These are phyloP conservation scores for Allium cepa DNA, from an alignment of 106 monocot genomes.

Conservation along the genomic window DNA sequence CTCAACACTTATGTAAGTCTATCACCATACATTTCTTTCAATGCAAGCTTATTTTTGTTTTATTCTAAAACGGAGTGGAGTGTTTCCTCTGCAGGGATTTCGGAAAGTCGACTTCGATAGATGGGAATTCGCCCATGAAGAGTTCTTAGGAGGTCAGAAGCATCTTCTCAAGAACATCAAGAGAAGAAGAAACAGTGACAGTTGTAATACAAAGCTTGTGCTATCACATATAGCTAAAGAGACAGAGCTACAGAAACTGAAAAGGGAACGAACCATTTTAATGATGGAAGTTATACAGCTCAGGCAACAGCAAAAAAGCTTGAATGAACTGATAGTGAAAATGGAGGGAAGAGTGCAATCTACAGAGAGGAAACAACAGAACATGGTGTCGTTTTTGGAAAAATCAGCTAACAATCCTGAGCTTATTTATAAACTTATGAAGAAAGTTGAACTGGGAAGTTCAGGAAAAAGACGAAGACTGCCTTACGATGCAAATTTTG, in stretches of 20 bases:
- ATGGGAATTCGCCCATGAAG: constrained; percentile 64
- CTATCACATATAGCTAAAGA: background rate
- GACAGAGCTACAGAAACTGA: constrained; percentile 20
- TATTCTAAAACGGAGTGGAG: background rate
- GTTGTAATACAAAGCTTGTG: background rate
- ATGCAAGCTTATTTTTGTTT: no score
- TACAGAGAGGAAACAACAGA: constrained; percentile 37
- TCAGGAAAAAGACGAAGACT: constrained; percentile 23
- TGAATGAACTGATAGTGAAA: constrained; percentile 21
- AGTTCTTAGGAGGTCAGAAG: constrained; percentile 42
- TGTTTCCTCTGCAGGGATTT: constrained; percentile 45
- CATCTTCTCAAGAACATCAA: constrained; percentile 51
- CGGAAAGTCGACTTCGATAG: constrained; percentile 68
- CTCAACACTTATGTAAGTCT: constrained; percentile 64
- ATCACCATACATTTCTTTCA: background rate
- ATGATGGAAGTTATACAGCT: constrained; percentile 45
- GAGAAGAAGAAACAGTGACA: constrained; percentile 16
- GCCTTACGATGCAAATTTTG: background rate
- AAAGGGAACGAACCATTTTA: constrained; percentile 27
- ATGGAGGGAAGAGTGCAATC: constrained; percentile 38
- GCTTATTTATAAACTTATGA: constrained; percentile 19
- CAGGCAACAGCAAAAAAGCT: constrained; percentile 44
- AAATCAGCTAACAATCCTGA: constrained; percentile 27
- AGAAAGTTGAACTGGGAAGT: constrained; percentile 3
- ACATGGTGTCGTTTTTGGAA: constrained; percentile 38